A percentile compares a stretch with the other conserved stretches of the same genome.
These are phyloP conservation scores for Fusarium praegraminearum DNA, from an alignment of 2,329 filamentous ascomycete genomes.

Conservation along the genomic window DNA sequence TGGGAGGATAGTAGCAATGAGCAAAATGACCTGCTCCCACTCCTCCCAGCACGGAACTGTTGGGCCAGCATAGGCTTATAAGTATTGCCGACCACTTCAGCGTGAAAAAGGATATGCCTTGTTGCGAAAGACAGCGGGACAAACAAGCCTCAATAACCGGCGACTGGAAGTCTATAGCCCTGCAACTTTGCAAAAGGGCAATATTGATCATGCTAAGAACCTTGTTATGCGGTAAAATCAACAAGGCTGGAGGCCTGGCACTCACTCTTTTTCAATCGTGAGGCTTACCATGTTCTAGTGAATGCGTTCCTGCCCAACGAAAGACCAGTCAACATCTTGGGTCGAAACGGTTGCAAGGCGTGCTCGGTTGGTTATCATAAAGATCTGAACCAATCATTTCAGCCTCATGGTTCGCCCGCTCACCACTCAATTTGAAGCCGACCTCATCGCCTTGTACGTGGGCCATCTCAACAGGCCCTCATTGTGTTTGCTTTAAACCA, in stretches of 20 bases:
- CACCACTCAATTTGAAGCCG: slow-evolving; percentile 19
- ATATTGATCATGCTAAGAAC: background rate
- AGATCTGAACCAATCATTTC: slow-evolving; percentile 36
- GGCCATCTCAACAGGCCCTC: background rate
- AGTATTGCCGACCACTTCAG: background rate
- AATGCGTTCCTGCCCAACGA: slow-evolving; percentile 31
- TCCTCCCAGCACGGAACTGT: background rate
- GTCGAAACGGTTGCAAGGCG: slow-evolving; percentile 19
- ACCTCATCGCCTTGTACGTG: slow-evolving; percentile 25
- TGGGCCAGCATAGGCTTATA: slow-evolving; percentile 21
- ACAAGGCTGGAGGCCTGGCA: background rate
- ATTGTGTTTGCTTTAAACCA: background rate
- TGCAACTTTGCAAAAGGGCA: background rate
- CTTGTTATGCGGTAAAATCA: background rate
- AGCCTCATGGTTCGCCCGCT: slow-evolving; percentile 30
- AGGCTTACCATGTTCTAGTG: slow-evolving; percentile 4
- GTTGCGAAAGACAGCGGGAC: background rate
- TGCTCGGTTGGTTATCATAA: slow-evolving; percentile 10
- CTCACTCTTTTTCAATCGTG: background rate
- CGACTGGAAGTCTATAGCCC: background rate
- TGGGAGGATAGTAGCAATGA: background rate
- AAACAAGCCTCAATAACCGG: slow-evolving; percentile 28
- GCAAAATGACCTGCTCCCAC: slow-evolving; percentile 2
- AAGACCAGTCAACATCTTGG: slow-evolving; percentile 9
- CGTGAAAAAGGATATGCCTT: background rate